Evolutionary conservation across 441 rosid species (phyloP).

Genomic region (Francoa sonchifolia): DNA sequence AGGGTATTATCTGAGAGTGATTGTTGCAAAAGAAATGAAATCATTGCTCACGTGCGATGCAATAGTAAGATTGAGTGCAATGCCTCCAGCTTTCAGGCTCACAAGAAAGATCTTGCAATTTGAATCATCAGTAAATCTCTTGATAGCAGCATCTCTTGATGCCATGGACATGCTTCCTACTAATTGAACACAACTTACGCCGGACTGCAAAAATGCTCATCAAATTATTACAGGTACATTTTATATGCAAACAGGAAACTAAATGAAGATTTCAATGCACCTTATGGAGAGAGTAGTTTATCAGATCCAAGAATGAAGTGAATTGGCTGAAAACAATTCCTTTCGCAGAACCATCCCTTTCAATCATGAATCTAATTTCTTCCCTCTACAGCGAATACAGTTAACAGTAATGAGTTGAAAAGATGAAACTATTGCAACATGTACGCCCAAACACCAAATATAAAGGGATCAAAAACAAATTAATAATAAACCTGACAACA

Average conservation of each 20-base stretch:
- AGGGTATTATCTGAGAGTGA: too few relatives aligned
- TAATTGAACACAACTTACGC: constrained; percentile 69
- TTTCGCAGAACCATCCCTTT: constrained; percentile 95
- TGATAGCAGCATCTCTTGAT: constrained; percentile 79
- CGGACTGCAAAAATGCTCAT: constrained; percentile 40
- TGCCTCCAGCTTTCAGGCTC: constrained; percentile 96
- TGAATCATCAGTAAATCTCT: constrained; percentile 73
- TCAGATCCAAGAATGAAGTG: constrained; percentile 91
- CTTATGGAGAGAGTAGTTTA: constrained; percentile 69
- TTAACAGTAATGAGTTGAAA: constrained; percentile 1
- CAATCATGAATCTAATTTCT: constrained; percentile 87
- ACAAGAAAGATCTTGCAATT: constrained; percentile 79
- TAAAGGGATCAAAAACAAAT: background rate
- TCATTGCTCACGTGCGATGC: constrained; percentile 76
- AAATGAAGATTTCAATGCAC: constrained; percentile 18
- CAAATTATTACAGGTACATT: constrained; percentile 1
- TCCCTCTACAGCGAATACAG: constrained; percentile 64
- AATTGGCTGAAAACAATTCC: constrained; percentile 98
- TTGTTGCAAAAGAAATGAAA: constrained; percentile 1
- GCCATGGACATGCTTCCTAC: constrained; percentile 80
- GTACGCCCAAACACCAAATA: too few relatives aligned
- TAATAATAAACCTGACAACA: too few relatives aligned
- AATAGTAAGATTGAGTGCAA: constrained; percentile 85
- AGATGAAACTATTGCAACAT: constrained; percentile 1
- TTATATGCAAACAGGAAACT: constrained; percentile 1